Evolutionary conservation across 1,139 yeast species (phyloP).

Genomic region (Kluyveromyces sp.): DNA sequence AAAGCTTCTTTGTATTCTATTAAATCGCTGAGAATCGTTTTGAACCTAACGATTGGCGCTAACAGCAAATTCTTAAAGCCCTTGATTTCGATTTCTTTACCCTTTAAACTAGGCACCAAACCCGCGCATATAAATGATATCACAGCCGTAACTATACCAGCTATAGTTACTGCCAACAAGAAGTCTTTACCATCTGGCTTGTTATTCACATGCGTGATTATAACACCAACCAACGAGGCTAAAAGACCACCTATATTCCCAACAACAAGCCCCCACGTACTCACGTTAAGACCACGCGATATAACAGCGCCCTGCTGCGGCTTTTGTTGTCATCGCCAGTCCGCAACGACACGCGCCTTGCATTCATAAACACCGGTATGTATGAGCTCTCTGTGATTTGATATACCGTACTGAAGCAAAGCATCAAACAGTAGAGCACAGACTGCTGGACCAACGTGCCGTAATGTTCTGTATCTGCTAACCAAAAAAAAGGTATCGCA

Average conservation of each 20-base stretch:
- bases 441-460: constrained; percentile 28
- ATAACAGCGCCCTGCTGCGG: constrained; percentile 18
- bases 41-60: constrained; percentile 27
- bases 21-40: constrained; percentile 24
- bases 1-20: constrained; percentile 29
- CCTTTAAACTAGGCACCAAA: constrained; percentile 33
- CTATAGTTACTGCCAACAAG: constrained; percentile 37
- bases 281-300: constrained; percentile 34
- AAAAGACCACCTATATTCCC: constrained; percentile 38
- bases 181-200: constrained; percentile 31
- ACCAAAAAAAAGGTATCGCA: constrained; percentile 37
- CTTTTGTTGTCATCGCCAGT: background rate
- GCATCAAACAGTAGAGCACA: constrained; percentile 33
- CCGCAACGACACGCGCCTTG: background rate
- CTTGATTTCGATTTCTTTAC: constrained; percentile 9
- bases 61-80: background rate
- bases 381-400: constrained; percentile 40
- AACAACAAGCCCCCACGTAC: constrained; percentile 36
- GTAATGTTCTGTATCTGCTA: constrained; percentile 24
- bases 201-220: constrained; percentile 31
- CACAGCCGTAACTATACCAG: constrained; percentile 35
- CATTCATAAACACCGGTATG: constrained; percentile 37
- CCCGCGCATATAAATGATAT: constrained; percentile 29
- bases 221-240: constrained; percentile 36
- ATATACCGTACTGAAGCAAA: constrained; percentile 32